A percentile compares a stretch with the other conserved stretches of the same genome.
phyloP scores from a whole-genome alignment of 129 eudicot species.

The Sambucus nigra region DNA sequence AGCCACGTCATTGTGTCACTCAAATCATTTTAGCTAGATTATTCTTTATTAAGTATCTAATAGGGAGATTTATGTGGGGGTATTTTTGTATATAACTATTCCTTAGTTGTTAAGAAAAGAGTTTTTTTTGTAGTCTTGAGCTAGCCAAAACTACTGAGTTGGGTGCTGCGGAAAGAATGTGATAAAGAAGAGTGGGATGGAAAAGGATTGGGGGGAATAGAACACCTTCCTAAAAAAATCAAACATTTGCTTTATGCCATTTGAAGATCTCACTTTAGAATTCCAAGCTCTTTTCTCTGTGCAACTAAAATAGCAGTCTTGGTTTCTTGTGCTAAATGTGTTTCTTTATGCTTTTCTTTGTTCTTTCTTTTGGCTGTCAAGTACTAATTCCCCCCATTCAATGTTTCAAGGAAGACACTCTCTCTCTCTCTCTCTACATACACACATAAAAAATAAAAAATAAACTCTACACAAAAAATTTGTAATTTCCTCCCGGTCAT shows the following conservation, averaged over 20 bases:
- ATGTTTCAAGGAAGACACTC: conserved; percentile 10
- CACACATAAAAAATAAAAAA: no score
- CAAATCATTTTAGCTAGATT: no score
- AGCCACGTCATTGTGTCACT: no score
- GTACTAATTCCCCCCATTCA: conserved; percentile 15
- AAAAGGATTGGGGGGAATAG: conserved; percentile 21
- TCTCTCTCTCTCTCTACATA: conserved; percentile 15
- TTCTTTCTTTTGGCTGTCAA: conserved; percentile 27
- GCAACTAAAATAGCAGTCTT: conserved; percentile 53
- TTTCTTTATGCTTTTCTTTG: conserved; percentile 48
- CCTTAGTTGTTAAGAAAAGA: conserved; percentile 68
- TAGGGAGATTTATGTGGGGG: conserved; percentile 15
- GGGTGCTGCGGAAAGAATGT: conserved; percentile 29
- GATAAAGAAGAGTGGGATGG: conserved; percentile 38
- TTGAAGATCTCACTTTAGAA: conserved; percentile 74
- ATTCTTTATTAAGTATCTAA: no score
- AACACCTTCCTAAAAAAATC: conserved; percentile 37
- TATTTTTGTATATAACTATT: conserved; percentile 29
- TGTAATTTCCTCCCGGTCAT: conserved; percentile 15
- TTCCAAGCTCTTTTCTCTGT: conserved; percentile 73
- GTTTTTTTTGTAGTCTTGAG: conserved; percentile 4
- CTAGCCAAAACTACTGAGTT: conserved; percentile 42
- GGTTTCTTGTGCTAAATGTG: conserved; percentile 60
- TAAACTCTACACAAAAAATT: no score
- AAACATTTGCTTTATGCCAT: conserved; percentile 62